A percentile compares a stretch with the other conserved stretches of the same genome.
Evolutionary conservation across 2,329 filamentous ascomycete species (phyloP).

Genomic region (Cylindrodendrum hubeiense): DNA sequence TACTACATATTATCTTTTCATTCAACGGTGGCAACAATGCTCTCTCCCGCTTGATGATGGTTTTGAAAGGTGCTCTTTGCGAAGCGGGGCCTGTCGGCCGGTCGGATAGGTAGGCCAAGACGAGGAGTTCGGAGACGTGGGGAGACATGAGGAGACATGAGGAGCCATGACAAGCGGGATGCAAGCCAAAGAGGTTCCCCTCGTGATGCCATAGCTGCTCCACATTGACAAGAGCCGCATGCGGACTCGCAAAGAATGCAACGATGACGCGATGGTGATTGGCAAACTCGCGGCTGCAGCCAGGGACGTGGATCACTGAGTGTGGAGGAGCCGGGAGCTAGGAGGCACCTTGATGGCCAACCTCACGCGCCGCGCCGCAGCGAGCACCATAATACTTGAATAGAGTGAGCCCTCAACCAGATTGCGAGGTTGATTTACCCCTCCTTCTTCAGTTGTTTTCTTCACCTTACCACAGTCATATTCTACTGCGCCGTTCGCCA

Average conservation of each 20-base stretch:
- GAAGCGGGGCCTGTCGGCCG: not conserved
- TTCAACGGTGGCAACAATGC: not conserved
- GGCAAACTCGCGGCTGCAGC: constrained; percentile 10
- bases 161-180: not conserved
- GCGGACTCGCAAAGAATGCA: constrained; percentile 2
- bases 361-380: constrained; percentile 1
- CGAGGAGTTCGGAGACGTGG: not conserved
- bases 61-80: not conserved
- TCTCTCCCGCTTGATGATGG: not conserved
- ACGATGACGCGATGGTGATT: constrained; percentile 21
- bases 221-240: constrained; percentile 20
- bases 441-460: not conserved
- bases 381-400: constrained; percentile 15
- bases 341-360: constrained; percentile 29
- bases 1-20: constrained; percentile 1
- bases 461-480: not conserved
- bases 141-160: not conserved
- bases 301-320: constrained; percentile 15
- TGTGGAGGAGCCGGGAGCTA: constrained; percentile 3
- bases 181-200: constrained; percentile 25
- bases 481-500: not conserved
- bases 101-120: not conserved
- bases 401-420: not conserved
- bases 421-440: not conserved
- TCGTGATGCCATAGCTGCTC: constrained; percentile 12